Evolutionary conservation across 2,329 filamentous ascomycete genomes (phyloP), one percentile per base, ranked within the genome.

Genomic region (Phoma sp.): DNA sequence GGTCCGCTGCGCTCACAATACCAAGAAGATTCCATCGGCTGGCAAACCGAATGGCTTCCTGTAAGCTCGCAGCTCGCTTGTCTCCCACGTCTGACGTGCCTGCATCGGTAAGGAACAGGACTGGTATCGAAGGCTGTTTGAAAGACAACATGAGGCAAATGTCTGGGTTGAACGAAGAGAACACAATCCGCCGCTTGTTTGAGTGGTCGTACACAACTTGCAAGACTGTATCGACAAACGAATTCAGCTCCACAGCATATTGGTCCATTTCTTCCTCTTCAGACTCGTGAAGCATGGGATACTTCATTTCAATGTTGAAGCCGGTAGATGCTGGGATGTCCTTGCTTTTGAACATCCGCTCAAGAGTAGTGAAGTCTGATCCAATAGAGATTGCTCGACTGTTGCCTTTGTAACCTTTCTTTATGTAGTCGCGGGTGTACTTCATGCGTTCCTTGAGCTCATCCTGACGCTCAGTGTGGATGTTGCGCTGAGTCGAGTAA

Each of bases 231-330:
- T 99, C 95, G 70, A 96, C 93, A 74, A 98, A 99, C 1, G 89
- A 92, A 77, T 98, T 98, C 64, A 98, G 84, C 77, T 99, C 95
- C 39, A 98, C 91, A 0, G 92, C 93, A 70, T 96, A 96, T 3
- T 91, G 90, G 73, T 97, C 93, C 92, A 98, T 97, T 65, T 96
- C 92, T 62, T 97, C 90, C 73, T 96, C 91, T 74, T 97, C 92
- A 53, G 87, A 91, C 80, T 99, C 96, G 73, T 93, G 89, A 34
- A 99, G 85, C 93, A 98, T 98, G 5, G 95, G 95, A 72, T 99
- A 99, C 77, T 99, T 98, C 84, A 99, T 90, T 79, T 99, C 95
- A 64, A 99, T 96, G 76, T 99, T 98, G 83, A 99, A 99, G 12
- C 95, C 93, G 18, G 96, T 90, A 12, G 85, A 82, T 59, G 89